phyloP scores from a whole-genome alignment of 495 filamentous ascomycete species.

The Lophium mytilinum region DNA sequence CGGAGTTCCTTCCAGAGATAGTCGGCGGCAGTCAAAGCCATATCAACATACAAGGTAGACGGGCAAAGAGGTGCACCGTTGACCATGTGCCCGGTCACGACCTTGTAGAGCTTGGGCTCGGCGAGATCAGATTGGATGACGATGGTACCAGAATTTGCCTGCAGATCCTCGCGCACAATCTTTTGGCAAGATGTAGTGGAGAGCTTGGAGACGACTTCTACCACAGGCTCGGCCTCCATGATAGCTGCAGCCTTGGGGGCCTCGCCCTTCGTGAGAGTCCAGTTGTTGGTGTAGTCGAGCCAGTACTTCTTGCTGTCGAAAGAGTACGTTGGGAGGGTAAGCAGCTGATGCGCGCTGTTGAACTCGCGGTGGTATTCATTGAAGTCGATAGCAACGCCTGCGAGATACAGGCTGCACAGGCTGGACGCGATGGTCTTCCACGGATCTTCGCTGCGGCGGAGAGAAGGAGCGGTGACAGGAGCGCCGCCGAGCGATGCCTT shows the following conservation, averaged over 20 bases:
- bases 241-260: conserved; percentile 24
- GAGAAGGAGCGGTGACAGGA: conserved; percentile 35
- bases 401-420: conserved; percentile 33
- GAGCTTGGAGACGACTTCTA: conserved; percentile 29
- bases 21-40: conserved; percentile 42
- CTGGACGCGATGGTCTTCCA: conserved; percentile 41
- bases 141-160: conserved; percentile 32
- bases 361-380: conserved; percentile 43
- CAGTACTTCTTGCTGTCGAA: conserved; percentile 47
- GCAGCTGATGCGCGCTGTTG: conserved; percentile 34
- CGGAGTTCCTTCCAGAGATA: conserved; percentile 39
- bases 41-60: conserved; percentile 43
- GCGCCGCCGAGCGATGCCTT: conserved; percentile 34
- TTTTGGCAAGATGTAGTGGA: conserved; percentile 37
- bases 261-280: conserved; percentile 43
- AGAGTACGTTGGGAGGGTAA: conserved; percentile 40
- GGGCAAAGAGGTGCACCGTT: conserved; percentile 38
- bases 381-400: conserved; percentile 40
- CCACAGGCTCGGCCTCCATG: conserved; percentile 18
- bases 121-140: conserved; percentile 35
- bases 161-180: conserved; percentile 34
- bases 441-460: conserved; percentile 39
- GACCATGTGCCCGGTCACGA: conserved; percentile 37
- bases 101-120: conserved; percentile 32
- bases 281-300: conserved; percentile 44